Base-by-base conservation (phyloP, 352 stramenopile genomes). In the Globisporangium yorkense region DNA sequence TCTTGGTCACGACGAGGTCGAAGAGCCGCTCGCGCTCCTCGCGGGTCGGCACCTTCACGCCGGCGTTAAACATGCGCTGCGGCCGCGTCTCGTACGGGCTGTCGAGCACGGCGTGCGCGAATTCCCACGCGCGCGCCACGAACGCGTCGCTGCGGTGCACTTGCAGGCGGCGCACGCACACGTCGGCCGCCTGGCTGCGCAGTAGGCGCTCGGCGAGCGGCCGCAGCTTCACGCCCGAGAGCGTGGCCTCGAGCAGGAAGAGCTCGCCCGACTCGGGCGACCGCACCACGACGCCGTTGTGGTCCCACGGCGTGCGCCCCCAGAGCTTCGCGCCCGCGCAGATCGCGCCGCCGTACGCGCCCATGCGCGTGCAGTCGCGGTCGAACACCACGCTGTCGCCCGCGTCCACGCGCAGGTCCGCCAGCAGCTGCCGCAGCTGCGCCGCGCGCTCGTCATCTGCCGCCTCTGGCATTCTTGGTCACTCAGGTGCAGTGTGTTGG, bases 341-440 rank as follows among this genome's bases (percentile, higher is more conserved):
- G 61, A 95, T 89, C 45, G 77, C 64, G 21, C 67, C 82, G 56
- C 86, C 86, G 66, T 94, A 95, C 43, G 85, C 47, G 33, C 68
- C 83, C 86, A 94, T 95, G 59, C 61, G 51, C 20, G 72, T 59
- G 64, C 86, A 95, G 46, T 79, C 75, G 51, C 86, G 86, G 68
- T 93, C 80, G 57, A 95, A 95, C 9, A 94, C 62, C 33, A 95
- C 61, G 46, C 93, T 74, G 48, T 95, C 86, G 35, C 83, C 86
- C 39, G 82, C 84, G 59, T 95, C 84, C 31, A 92, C 60, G 13
- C 54, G 60, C 35, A 87, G 51, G 53, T 86, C 81, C 2, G 46
- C 59, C 51, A 91, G 63, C 40, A 91, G 66, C 55, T 79, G 70
- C 24, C 58, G 63, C 37, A 87, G 56, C 21, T 77, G 70, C 56